Evolutionary conservation across 2,329 filamentous ascomycete genomes (phyloP).

Genomic region (Ophiocordyceps camponoti-floridani): DNA sequence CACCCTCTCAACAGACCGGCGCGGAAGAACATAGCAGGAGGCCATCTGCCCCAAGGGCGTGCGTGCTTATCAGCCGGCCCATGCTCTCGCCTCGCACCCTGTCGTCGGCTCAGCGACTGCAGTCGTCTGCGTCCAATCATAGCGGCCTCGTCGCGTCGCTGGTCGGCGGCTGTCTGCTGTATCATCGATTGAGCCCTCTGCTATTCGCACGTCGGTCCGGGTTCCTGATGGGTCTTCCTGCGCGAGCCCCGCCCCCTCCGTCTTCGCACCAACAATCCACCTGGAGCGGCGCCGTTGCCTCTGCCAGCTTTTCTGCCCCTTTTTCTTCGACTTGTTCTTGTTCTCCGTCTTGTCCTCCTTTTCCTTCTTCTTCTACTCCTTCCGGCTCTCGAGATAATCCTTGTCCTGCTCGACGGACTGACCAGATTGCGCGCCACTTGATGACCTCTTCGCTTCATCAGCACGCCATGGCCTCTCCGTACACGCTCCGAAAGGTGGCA

Average conservation of each 20-base stretch:
- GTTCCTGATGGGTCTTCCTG: background rate
- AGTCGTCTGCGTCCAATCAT: background rate
- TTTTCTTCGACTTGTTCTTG: background rate
- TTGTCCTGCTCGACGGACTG: slow-evolving; percentile 26
- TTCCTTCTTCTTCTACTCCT: slow-evolving; percentile 5
- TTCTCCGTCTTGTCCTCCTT: slow-evolving; percentile 6
- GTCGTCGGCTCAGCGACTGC: background rate
- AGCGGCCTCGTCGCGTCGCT: background rate
- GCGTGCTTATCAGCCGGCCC: no score
- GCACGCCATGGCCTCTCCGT: slow-evolving; percentile 40
- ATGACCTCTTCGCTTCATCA: slow-evolving; percentile 1
- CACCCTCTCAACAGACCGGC: no score
- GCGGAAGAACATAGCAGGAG: no score
- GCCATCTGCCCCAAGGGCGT: no score
- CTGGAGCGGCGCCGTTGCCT: slow-evolving; percentile 19
- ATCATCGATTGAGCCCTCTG: background rate
- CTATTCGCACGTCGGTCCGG: background rate
- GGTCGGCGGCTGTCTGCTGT: background rate
- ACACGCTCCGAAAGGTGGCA: slow-evolving; percentile 71
- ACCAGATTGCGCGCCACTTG: slow-evolving; percentile 37
- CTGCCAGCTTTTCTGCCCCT: slow-evolving; percentile 7
- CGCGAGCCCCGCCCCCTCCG: background rate
- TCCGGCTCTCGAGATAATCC: slow-evolving; percentile 15
- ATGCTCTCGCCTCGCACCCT: background rate
- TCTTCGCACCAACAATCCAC: slow-evolving; percentile 1